These are phyloP conservation scores for Syzygium malaccense DNA, from an alignment of 441 rosid genomes.

Conservation along the genomic window DNA sequence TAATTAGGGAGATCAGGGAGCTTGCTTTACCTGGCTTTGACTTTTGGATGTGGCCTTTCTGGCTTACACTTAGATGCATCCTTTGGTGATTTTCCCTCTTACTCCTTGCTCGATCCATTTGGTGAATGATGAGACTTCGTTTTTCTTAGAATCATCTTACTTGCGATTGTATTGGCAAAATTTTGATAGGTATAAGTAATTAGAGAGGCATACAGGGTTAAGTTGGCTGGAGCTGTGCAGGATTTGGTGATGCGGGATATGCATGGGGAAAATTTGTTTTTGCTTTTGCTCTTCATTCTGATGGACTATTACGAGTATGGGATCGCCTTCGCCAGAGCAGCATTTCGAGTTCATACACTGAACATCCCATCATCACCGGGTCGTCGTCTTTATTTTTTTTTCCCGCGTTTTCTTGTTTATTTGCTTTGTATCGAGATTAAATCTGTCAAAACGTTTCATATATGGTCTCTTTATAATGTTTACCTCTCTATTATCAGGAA, in stretches of 20 bases:
- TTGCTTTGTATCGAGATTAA: background rate
- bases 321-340: constrained; percentile 43
- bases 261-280: constrained; percentile 32
- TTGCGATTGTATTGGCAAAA: background rate
- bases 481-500: constrained; percentile 31
- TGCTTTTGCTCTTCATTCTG: constrained; percentile 63
- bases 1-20: background rate
- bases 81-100: background rate
- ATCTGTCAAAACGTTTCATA: background rate
- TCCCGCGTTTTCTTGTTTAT: background rate
- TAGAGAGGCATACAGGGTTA: constrained; percentile 45
- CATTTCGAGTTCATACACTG: constrained; percentile 47
- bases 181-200: background rate
- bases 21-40: background rate
- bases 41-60: background rate
- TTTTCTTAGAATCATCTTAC: background rate
- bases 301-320: constrained; percentile 72
- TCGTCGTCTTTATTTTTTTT: constrained; percentile 19
- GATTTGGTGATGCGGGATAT: constrained; percentile 52
- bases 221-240: constrained; percentile 50
- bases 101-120: background rate
- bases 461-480: constrained; percentile 1
- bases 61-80: background rate
- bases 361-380: constrained; percentile 50
- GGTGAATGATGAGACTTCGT: background rate